Percentiles rank a stretch among this genome's conserved stretches.
Conservation (phyloP, 2,329 filamentous ascomycete genomes). For the Erysiphe pulchra region DNA sequence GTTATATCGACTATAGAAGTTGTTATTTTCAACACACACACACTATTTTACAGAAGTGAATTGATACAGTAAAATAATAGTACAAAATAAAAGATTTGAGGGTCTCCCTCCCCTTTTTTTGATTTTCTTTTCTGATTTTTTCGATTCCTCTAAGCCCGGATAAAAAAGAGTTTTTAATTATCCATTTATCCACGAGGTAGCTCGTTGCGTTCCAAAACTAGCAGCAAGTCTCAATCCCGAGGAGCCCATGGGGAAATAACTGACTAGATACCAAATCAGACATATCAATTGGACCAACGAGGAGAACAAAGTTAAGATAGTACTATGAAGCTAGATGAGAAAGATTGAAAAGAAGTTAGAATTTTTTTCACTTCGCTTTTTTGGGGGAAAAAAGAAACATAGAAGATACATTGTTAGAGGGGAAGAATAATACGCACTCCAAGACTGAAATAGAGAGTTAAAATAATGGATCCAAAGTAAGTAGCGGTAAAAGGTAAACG, state of each 20-base stretch:
- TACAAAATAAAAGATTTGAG: too few species aligned
- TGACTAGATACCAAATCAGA: conserved; percentile 79
- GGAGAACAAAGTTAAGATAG: conserved; percentile 62
- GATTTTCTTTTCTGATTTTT: too few species aligned
- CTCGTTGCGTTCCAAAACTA: conserved; percentile 59
- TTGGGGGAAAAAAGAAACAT: not conserved
- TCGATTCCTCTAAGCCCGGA: too few species aligned
- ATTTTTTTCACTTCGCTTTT: not conserved
- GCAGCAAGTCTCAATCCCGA: conserved; percentile 69
- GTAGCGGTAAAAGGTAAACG: conserved; percentile 79
- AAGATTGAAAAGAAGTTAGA: conserved; percentile 3
- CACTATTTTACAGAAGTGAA: too few species aligned
- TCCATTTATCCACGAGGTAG: conserved; percentile 56
- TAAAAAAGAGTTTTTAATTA: not conserved
- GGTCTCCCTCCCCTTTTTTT: too few species aligned
- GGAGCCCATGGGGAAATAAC: conserved; percentile 94
- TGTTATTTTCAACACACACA: too few species aligned
- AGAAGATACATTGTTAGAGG: not conserved
- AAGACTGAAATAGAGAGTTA: conserved; percentile 80
- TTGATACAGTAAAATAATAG: too few species aligned
- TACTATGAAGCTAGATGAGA: conserved; percentile 44
- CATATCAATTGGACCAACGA: conserved; percentile 63
- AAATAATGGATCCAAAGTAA: conserved; percentile 76
- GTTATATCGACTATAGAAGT: too few species aligned
- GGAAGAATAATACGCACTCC: conserved; percentile 39